Conservation (phyloP, 176 grass and related monocot genomes). For the Hordeum marinum region DNA sequence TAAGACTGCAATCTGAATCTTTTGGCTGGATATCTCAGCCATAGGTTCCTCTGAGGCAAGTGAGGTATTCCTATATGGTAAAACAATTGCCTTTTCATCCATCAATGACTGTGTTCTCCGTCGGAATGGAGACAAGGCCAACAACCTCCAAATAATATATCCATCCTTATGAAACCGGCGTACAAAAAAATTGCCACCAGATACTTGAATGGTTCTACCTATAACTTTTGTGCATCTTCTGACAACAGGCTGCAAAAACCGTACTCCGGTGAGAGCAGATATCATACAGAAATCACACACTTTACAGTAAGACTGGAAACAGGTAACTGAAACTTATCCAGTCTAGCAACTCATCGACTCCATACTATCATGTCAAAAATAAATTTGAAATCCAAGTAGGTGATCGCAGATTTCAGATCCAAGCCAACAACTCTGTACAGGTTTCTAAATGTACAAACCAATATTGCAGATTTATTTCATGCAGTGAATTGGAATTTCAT, state of each 20-base stretch:
- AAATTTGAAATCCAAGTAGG: neutral
- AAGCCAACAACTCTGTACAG: conserved; percentile 1
- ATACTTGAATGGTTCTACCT: conserved; percentile 57
- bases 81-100: conserved; percentile 68
- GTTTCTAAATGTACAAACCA: neutral
- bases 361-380: neutral
- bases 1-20: conserved; percentile 78
- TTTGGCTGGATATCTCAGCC: conserved; percentile 88
- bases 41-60: conserved; percentile 60
- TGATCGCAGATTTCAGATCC: neutral
- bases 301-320: conserved; percentile 6
- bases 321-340: neutral
- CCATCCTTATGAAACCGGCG: conserved; percentile 88
- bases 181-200: conserved; percentile 84
- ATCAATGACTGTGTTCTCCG: conserved; percentile 38
- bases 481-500: neutral
- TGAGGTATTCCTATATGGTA: conserved; percentile 70
- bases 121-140: conserved; percentile 66
- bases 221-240: conserved; percentile 76
- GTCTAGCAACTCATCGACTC: neutral
- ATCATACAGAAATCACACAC: conserved; percentile 18
- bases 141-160: conserved; percentile 64
- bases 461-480: neutral
- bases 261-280: conserved; percentile 23
- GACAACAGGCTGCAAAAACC: conserved; percentile 56